phyloP scores from a whole-genome alignment of 164 flowering plant genomes.

The Chloranthus sessilifolius region DNA sequence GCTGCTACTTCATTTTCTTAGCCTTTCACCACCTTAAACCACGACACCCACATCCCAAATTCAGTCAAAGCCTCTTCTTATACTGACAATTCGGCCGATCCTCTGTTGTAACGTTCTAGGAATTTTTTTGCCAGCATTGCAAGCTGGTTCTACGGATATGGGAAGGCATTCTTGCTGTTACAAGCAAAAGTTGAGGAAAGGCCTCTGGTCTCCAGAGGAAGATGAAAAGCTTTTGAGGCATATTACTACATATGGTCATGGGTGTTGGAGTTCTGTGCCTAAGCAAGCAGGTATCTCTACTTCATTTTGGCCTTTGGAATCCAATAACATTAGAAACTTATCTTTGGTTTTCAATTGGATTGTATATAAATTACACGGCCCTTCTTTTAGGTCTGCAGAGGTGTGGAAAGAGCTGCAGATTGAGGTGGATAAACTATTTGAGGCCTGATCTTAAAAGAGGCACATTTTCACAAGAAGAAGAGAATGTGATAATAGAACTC shows the following conservation, averaged over 20 bases:
- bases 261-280: slow-evolving; percentile 98
- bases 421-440: slow-evolving; percentile 85
- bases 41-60: slow-evolving; percentile 2
- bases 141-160: no score
- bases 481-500: slow-evolving; percentile 70
- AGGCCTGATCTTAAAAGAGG: slow-evolving; percentile 91
- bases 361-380: no score
- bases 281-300: slow-evolving; percentile 59
- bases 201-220: slow-evolving; percentile 95
- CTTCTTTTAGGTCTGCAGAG: slow-evolving; percentile 59
- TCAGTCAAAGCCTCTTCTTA: slow-evolving; percentile 9
- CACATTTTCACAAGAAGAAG: slow-evolving; percentile 73
- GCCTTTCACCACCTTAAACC: no score
- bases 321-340: no score
- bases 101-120: slow-evolving; percentile 1
- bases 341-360: no score
- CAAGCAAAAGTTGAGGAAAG: slow-evolving; percentile 92
- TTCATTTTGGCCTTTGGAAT: neutral
- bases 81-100: slow-evolving; percentile 16
- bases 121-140: slow-evolving; percentile 5
- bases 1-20: slow-evolving; percentile 19
- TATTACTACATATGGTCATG: slow-evolving; percentile 83
- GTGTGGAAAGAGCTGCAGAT: slow-evolving; percentile 86
- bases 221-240: slow-evolving; percentile 80
- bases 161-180: slow-evolving; percentile 94